These are phyloP conservation scores for Bryopsis sp. DNA, from an alignment of 139 green algal species.

Conservation along the genomic window DNA sequence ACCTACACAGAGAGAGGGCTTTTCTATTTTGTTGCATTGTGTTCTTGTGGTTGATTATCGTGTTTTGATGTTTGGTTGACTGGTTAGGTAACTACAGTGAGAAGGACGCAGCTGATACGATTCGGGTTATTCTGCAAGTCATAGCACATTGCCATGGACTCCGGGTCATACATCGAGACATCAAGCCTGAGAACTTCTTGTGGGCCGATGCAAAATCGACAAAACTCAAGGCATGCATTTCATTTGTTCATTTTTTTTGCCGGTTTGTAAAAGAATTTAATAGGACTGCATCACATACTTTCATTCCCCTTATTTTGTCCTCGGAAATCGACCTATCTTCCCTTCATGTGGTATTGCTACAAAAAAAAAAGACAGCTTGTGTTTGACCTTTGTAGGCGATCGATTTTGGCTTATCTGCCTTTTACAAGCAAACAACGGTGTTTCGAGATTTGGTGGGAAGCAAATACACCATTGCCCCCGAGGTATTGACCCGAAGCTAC, in stretches of 20 bases:
- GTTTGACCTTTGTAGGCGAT: too few species aligned
- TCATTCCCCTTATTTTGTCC: too few species aligned
- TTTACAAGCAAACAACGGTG: slow-evolving; percentile 38
- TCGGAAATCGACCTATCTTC: too few species aligned
- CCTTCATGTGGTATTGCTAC: too few species aligned
- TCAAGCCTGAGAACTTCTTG: slow-evolving; percentile 62
- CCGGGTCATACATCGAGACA: slow-evolving; percentile 43
- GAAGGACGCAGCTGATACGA: slow-evolving; percentile 35
- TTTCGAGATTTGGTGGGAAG: slow-evolving; percentile 59
- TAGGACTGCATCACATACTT: too few species aligned
- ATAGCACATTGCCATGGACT: slow-evolving; percentile 4
- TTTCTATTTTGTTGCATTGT: background rate
- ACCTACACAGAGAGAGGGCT: slow-evolving; percentile 22
- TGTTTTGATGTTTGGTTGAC: background rate
- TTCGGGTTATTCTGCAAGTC: slow-evolving; percentile 51
- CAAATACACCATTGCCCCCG: slow-evolving; percentile 92
- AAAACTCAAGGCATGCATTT: slow-evolving; percentile 38
- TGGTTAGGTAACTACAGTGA: slow-evolving; percentile 22
- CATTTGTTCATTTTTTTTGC: too few species aligned
- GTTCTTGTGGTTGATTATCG: background rate
- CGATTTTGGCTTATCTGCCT: slow-evolving; percentile 69
- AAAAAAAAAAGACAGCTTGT: too few species aligned
- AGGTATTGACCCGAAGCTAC: slow-evolving; percentile 40
- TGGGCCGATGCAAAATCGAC: slow-evolving; percentile 19
- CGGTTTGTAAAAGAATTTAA: too few species aligned